Evolutionary conservation across 169 alveolate genomes (phyloP), one percentile per base, ranked within the genome.

Genomic region (Plasmodium reichenowi): DNA sequence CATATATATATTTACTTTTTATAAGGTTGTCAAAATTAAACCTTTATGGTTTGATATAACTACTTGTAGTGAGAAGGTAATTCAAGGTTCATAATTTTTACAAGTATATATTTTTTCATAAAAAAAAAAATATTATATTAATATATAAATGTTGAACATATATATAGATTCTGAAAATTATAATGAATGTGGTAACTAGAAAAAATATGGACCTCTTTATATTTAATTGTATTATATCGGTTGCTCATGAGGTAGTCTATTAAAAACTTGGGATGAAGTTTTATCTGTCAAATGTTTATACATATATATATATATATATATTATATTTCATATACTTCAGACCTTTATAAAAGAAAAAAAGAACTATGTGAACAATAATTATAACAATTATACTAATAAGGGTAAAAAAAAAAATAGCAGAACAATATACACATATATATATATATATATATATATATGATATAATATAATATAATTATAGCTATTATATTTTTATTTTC

Each of bases 1-100:
- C 3, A 26, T 26, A 26, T 26, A 1, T 56, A 56, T 56, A 56
- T 56, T 56, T 56, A 0, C 71, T 71, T 22, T 67, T 54, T 52
- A 45, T 17, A 12, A 80, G 90, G 50, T 58, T n/a, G 90, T 80
- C 29, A 80, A 80, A 80, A 80, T 80, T 32, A 80, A 80, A 52
- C 90, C 90, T 38, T 17, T 80, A 72, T 80, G 90, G 90, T 80
- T 80, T 50, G 90, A 80, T 63, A 26, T 80, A 67, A 80, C 52
- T 59, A 50, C 43, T 15, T 80, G 58, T 59, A 72, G 85, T 48
- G 90, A 68, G 24, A 66, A 72, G 62, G 90, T 80, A 9, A 71
- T 54, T 32, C 7, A 6, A 56, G 60, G 4, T 22, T 47, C 52
- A 48, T 6, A 32, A 32, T 32, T 32, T 32, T 32, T 32, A 32